These are phyloP conservation scores for Phialophora chinensis DNA, from an alignment of 2,329 filamentous ascomycete species.

Conservation along the genomic window DNA sequence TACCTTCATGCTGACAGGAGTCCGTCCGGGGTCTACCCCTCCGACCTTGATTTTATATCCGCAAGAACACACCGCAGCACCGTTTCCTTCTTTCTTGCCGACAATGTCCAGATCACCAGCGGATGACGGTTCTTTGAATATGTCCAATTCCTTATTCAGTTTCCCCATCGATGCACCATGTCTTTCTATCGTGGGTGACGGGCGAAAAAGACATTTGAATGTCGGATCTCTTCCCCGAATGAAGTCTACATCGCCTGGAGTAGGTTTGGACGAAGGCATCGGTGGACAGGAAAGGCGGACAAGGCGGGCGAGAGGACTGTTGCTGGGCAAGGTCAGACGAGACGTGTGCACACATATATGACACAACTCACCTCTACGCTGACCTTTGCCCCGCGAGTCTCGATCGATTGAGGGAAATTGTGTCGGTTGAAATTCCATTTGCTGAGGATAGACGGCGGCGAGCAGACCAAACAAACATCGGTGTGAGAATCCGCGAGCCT, in stretches of 20 bases:
- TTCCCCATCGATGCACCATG: not conserved
- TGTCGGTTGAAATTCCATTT: not conserved
- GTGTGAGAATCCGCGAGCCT: not conserved
- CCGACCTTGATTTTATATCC: constrained; percentile 2
- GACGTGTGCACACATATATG: not conserved
- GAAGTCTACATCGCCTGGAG: not conserved
- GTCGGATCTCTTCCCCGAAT: not conserved
- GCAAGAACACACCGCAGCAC: not conserved
- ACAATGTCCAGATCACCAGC: constrained; percentile 9
- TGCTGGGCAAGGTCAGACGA: not conserved
- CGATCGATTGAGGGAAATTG: not conserved
- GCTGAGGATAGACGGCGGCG: too few relatives aligned
- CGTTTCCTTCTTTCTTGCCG: not conserved
- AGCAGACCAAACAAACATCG: too few relatives aligned
- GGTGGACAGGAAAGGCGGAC: not conserved
- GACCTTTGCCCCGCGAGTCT: not conserved
- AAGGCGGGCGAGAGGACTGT: not conserved
- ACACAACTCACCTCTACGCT: not conserved
- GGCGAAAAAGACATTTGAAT: not conserved
- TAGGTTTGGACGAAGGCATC: not conserved
- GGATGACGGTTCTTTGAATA: not conserved
- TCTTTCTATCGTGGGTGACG: not conserved
- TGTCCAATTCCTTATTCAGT: not conserved
- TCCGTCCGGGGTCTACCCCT: not conserved
- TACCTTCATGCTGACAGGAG: not conserved